These are phyloP conservation scores for Endocalyx cinctus DNA, from an alignment of 2,329 filamentous ascomycete genomes.

Conservation along the genomic window DNA sequence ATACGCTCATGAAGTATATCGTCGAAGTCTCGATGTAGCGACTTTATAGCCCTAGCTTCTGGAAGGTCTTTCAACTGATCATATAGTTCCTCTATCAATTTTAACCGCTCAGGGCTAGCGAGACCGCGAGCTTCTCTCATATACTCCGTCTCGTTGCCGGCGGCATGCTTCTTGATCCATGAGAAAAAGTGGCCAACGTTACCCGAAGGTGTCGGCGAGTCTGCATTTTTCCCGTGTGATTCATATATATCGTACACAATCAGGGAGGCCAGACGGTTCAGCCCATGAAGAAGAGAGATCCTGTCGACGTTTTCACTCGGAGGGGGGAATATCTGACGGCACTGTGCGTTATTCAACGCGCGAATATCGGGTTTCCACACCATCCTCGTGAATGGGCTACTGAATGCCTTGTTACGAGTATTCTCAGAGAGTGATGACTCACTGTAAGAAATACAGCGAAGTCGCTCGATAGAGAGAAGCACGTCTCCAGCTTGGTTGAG, in stretches of 20 bases:
- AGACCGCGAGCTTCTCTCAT: slow-evolving; percentile 5
- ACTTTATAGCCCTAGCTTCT: slow-evolving; percentile 5
- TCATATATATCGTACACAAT: slow-evolving; percentile 4
- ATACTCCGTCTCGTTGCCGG: slow-evolving; percentile 2
- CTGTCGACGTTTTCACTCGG: slow-evolving; percentile 9
- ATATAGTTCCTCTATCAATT: slow-evolving; percentile 3
- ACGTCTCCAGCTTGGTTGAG: slow-evolving; percentile 6
- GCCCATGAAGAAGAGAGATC: slow-evolving; percentile 1
- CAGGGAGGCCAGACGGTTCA: slow-evolving; percentile 5
- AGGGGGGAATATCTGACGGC: slow-evolving; percentile 7
- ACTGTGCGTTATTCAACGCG: slow-evolving; percentile 9
- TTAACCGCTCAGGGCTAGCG: slow-evolving; percentile 3
- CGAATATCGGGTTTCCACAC: slow-evolving; percentile 19
- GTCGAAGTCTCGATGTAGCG: slow-evolving; percentile 10
- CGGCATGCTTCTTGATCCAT: slow-evolving; percentile 1
- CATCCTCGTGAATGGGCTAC: slow-evolving; percentile 5
- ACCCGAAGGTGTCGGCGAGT: neutral
- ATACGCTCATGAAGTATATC: slow-evolving; percentile 14
- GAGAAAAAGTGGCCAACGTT: slow-evolving; percentile 1
- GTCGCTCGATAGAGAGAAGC: slow-evolving; percentile 5
- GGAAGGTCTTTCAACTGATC: slow-evolving; percentile 1
- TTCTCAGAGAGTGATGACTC: slow-evolving; percentile 2
- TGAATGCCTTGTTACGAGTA: slow-evolving; percentile 3
- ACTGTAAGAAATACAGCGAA: slow-evolving; percentile 4
- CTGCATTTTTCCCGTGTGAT: neutral